Evolutionary conservation across 2,329 filamentous ascomycete species (phyloP).

Genomic region (Fusarium aywerte): DNA sequence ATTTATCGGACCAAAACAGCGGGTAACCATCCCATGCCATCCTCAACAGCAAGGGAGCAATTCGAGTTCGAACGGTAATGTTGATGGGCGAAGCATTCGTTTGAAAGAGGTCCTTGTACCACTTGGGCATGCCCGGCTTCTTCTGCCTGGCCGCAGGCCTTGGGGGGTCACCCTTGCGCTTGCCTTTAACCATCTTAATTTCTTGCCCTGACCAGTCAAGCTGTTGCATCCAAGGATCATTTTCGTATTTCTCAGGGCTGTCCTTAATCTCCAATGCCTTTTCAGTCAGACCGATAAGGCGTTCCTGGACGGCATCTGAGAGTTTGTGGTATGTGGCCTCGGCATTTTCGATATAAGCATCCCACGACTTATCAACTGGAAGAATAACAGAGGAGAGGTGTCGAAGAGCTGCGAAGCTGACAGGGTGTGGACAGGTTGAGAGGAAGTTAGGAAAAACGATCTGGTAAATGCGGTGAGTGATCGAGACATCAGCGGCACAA

Average conservation of each 20-base stretch:
- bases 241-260: conserved; percentile 73
- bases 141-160: conserved; percentile 86
- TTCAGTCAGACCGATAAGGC: conserved; percentile 77
- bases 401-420: conserved; percentile 93
- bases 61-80: conserved; percentile 85
- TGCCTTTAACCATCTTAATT: conserved; percentile 89
- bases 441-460: conserved; percentile 93
- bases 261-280: conserved; percentile 80
- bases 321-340: conserved; percentile 85
- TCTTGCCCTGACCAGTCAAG: conserved; percentile 97
- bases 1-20: conserved; percentile 89
- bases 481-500: conserved; percentile 91
- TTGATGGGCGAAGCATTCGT: conserved; percentile 75
- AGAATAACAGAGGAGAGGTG: conserved; percentile 95
- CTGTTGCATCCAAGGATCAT: conserved; percentile 91
- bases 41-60: conserved; percentile 85
- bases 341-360: conserved; percentile 82
- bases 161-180: conserved; percentile 84
- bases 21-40: conserved; percentile 91
- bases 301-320: conserved; percentile 79
- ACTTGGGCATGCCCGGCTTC: conserved; percentile 91
- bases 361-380: conserved; percentile 89
- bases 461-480: conserved; percentile 94
- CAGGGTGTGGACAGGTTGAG: conserved; percentile 91
- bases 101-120: conserved; percentile 92